These are phyloP conservation scores for Strobilomyces dryophilus DNA, from an alignment of 768 basidiomycete species.

Conservation along the genomic window DNA sequence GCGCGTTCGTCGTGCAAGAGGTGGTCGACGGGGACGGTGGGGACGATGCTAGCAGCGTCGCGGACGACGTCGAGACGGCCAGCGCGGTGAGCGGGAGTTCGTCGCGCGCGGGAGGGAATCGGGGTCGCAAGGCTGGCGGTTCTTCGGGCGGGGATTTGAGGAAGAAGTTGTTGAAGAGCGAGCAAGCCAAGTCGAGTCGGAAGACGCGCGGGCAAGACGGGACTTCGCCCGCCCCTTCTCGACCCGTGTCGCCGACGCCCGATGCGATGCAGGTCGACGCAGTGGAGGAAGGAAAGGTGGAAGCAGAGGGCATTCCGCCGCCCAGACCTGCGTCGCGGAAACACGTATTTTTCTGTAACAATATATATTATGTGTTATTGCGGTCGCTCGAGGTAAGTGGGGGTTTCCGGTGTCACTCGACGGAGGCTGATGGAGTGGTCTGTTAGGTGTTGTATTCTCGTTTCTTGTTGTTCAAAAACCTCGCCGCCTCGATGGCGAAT, in stretches of 20 bases:
- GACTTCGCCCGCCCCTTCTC: conserved; percentile 52
- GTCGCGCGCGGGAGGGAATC: conserved; percentile 32
- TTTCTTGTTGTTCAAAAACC: conserved; percentile 72
- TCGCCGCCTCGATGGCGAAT: conserved; percentile 46
- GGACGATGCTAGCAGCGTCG: conserved; percentile 38
- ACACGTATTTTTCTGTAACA: conserved; percentile 82
- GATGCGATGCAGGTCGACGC: conserved; percentile 38
- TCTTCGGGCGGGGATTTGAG: conserved; percentile 59
- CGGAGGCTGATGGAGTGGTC: not conserved
- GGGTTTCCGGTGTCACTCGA: not conserved
- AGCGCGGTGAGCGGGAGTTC: conserved; percentile 27
- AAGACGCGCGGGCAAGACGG: conserved; percentile 55
- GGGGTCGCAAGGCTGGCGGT: conserved; percentile 39
- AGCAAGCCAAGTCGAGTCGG: conserved; percentile 70
- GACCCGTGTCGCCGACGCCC: conserved; percentile 58
- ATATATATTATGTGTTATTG: conserved; percentile 80
- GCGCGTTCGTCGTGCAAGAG: conserved; percentile 61
- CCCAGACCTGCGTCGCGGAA: conserved; percentile 39
- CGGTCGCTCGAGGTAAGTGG: conserved; percentile 77
- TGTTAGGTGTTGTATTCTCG: conserved; percentile 77
- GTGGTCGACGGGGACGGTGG: conserved; percentile 58
- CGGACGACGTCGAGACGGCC: conserved; percentile 36
- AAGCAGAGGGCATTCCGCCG: conserved; percentile 14
- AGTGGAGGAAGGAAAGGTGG: conserved; percentile 26
- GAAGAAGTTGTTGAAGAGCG: conserved; percentile 78